These are phyloP conservation scores for Dactylellina cionopaga DNA, from an alignment of 2,329 filamentous ascomycete genomes.

Conservation along the genomic window DNA sequence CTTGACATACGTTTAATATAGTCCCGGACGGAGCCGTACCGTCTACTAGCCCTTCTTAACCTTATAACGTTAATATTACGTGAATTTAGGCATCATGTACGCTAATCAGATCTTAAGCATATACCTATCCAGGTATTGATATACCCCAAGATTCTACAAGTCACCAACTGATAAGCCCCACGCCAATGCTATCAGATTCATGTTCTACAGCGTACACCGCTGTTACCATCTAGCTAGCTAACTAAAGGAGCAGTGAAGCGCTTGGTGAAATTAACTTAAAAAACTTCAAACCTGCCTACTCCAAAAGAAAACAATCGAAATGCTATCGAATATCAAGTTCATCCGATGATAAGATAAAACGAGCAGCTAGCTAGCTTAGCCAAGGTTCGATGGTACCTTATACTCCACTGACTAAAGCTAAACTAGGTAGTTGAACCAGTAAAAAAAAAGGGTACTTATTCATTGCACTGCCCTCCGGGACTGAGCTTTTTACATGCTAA, in stretches of 20 bases:
- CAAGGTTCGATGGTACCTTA: background rate
- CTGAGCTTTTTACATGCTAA: too few relatives aligned
- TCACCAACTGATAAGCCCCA: background rate
- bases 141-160: too few relatives aligned
- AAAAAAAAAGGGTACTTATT: background rate
- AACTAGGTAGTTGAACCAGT: background rate
- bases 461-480: background rate
- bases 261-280: background rate
- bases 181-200: background rate
- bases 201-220: background rate
- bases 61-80: too few relatives aligned
- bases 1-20: too few relatives aligned
- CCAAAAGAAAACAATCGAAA: background rate
- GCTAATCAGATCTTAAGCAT: too few relatives aligned
- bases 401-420: background rate
- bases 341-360: conserved; percentile 39
- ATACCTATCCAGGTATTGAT: too few relatives aligned
- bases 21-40: too few relatives aligned
- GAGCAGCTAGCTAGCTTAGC: background rate
- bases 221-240: conserved; percentile 4
- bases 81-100: too few relatives aligned
- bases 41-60: too few relatives aligned
- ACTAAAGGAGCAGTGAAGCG: conserved; percentile 17
- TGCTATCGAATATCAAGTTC: conserved; percentile 15
- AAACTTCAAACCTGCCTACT: background rate